phyloP scores from a whole-genome alignment of 1,284 basidiomycete genomes.

The Golubevia sp. region DNA sequence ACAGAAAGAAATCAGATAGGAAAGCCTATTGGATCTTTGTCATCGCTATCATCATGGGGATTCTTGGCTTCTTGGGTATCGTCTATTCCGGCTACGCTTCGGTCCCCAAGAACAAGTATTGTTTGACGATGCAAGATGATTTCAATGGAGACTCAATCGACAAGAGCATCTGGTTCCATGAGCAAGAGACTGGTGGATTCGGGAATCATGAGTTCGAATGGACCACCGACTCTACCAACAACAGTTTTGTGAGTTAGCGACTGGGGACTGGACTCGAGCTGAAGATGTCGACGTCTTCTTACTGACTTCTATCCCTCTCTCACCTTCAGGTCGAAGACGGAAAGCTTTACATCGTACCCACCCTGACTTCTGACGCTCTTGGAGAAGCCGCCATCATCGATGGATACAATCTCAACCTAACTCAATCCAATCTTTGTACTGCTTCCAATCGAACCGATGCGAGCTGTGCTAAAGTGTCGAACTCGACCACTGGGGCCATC shows the following conservation, averaged over 20 bases:
- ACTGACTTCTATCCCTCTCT: no score
- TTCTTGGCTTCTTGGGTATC: constrained; percentile 12
- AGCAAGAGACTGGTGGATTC: constrained; percentile 30
- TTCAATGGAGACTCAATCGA: constrained; percentile 23
- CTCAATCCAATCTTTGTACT: constrained; percentile 20
- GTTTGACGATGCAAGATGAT: constrained; percentile 35
- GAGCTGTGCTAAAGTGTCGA: constrained; percentile 17
- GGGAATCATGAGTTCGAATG: constrained; percentile 40
- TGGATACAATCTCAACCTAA: constrained; percentile 36
- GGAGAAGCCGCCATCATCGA: constrained; percentile 29
- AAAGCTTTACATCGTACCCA: constrained; percentile 38
- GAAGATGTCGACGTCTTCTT: no score
- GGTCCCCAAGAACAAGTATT: constrained; percentile 28
- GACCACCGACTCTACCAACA: constrained; percentile 35
- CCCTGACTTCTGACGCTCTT: constrained; percentile 25
- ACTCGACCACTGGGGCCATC: constrained; percentile 19
- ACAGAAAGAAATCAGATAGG: constrained; percentile 16
- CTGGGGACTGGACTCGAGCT: no score
- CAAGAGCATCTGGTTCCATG: constrained; percentile 30
- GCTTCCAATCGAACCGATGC: constrained; percentile 15
- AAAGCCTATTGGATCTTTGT: constrained; percentile 31
- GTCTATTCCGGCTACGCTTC: constrained; percentile 22
- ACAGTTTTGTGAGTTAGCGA: constrained; percentile 14
- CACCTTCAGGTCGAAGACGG: constrained; percentile 18
- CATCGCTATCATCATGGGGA: constrained; percentile 11